Evolutionary conservation across 2,329 filamentous ascomycete genomes (phyloP), one percentile per base, ranked within the genome.

Genomic region (Aspergillus brunneoviolaceus): DNA sequence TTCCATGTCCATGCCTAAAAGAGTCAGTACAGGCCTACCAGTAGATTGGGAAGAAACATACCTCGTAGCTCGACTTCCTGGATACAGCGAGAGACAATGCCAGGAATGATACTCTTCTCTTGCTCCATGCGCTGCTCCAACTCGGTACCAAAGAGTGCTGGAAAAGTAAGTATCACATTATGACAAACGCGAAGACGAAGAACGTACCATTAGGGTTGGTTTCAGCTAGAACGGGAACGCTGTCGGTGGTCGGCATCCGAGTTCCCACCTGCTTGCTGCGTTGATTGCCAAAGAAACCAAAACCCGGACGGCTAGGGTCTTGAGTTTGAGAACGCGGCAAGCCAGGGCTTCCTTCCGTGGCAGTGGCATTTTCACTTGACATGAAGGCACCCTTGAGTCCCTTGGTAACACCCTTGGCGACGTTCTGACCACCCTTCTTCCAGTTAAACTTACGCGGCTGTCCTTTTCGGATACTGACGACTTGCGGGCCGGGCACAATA

Each of bases 371-470:
- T 82, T 89, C 85, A 51, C 85, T 86, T 49, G 89, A 89, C 53
- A 88, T 89, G 61, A 97, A 96, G 5, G 93, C 93, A 57, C 92
- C 91, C 76, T 96, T 96, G 75, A 98, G 87, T 55, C 93, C 92
- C 80, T 97, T 97, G 62, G 90, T 90, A 55, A 98, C 90, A 71
- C 93, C 94, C 76, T 97, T 96, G 29, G 93, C 93, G 69, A 98
- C 89, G 58, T 91, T 93, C 77, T 96, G 94, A 45, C 91, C 91
- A 45, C 92, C 92, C 81, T 96, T 96, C 84, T 97, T 96, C 93
- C 95, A 98, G 79, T 96, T 96, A 79, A 97, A 97, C 76, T 97
- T 98, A 80, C 92, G 96, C 57, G 89, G 87, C 73, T 96, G 92
- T 31, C 90, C 92, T 79, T 97, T 98, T 69, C 92, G 88, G 63